Evolutionary conservation across 106 monocot genomes (phyloP).

Genomic region (Dendrobium catenatum): DNA sequence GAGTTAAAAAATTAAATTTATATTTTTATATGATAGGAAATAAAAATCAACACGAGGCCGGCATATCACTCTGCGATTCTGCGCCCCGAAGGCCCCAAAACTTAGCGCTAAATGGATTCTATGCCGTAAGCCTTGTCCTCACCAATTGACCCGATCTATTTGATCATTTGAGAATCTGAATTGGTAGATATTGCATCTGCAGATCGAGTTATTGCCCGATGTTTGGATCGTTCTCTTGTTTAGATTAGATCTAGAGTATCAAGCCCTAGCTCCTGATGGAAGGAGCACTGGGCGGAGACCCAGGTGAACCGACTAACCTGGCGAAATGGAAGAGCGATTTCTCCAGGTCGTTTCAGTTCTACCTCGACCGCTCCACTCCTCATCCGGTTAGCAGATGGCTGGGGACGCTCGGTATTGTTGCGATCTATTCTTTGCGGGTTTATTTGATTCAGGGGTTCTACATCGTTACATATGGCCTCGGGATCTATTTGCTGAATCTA

Average conservation of each 20-base stretch:
- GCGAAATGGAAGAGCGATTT: conserved; percentile 44
- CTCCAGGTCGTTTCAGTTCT: conserved; percentile 40
- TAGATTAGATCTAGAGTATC: neutral
- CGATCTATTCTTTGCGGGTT: conserved; percentile 33
- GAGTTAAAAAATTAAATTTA: too few species aligned
- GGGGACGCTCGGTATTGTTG: conserved; percentile 32
- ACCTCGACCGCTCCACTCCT: conserved; percentile 51
- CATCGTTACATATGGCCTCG: conserved; percentile 49
- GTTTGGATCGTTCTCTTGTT: neutral
- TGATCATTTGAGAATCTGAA: too few species aligned
- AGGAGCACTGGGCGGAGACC: neutral
- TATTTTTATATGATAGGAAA: too few species aligned
- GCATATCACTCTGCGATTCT: too few species aligned
- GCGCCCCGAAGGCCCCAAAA: too few species aligned
- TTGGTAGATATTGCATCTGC: neutral
- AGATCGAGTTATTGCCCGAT: neutral
- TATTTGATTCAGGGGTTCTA: conserved; percentile 55
- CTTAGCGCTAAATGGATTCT: too few species aligned
- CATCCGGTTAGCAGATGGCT: conserved; percentile 39
- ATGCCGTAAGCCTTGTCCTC: too few species aligned
- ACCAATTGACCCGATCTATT: too few species aligned
- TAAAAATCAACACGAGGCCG: too few species aligned
- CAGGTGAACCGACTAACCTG: conserved; percentile 1
- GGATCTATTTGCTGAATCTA: conserved; percentile 34
- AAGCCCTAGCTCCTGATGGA: conserved; percentile 4